Conservation (phyloP, 2,329 filamentous ascomycete genomes). For the Aspergillus thermomutatus region DNA sequence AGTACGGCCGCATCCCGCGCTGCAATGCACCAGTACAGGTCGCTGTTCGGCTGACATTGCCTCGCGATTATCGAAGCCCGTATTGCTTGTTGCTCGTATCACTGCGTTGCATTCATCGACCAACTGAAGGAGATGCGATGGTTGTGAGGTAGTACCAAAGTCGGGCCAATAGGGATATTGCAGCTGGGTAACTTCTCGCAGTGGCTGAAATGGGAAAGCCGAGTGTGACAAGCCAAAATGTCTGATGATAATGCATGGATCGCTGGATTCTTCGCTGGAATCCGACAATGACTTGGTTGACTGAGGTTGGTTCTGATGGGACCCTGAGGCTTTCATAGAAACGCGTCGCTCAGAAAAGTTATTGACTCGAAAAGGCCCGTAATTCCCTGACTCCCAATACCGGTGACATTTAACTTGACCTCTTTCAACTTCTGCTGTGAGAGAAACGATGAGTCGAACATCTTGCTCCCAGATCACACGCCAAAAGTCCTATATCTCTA, state of each 20-base stretch:
- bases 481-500: slow-evolving; percentile 77
- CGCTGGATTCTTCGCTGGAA: slow-evolving; percentile 28
- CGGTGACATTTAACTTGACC: slow-evolving; percentile 92
- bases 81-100: slow-evolving; percentile 38
- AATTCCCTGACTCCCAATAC: slow-evolving; percentile 81
- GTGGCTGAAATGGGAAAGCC: slow-evolving; percentile 73
- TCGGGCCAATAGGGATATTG: slow-evolving; percentile 98
- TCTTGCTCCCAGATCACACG: slow-evolving; percentile 97
- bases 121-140: slow-evolving; percentile 77
- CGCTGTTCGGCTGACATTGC: slow-evolving; percentile 55
- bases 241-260: slow-evolving; percentile 75
- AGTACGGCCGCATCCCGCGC: slow-evolving; percentile 90
- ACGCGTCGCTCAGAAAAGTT: slow-evolving; percentile 78
- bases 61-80: slow-evolving; percentile 41
- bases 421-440: slow-evolving; percentile 90
- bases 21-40: slow-evolving; percentile 90
- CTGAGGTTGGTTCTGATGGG: slow-evolving; percentile 39
- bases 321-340: slow-evolving; percentile 63
- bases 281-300: slow-evolving; percentile 23
- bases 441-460: slow-evolving; percentile 89
- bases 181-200: slow-evolving; percentile 89
- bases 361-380: slow-evolving; percentile 72
- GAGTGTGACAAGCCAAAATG: slow-evolving; percentile 81
- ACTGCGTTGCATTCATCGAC: slow-evolving; percentile 84
- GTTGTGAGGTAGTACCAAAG: slow-evolving; percentile 87